Base-by-base conservation (phyloP, 441 rosid genomes). In the Cnidoscolus chayamansa region DNA sequence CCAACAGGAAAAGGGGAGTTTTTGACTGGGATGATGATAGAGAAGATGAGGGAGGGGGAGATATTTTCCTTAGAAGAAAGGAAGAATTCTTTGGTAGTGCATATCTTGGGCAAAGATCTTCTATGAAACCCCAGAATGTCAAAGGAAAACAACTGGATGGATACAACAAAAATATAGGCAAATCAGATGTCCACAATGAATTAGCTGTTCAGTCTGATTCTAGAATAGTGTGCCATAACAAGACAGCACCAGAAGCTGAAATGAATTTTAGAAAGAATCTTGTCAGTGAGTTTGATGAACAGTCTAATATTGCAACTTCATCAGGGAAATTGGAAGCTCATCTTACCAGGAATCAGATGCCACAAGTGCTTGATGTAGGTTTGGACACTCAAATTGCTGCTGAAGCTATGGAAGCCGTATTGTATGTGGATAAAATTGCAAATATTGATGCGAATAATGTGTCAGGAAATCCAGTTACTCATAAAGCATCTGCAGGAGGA, bases 1-100 rank as follows among this genome's bases (percentile, higher is more conserved):
- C 60, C 51, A 54, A 60, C 68, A 68, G 56, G 65, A 80, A 73
- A 81, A 70, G 74, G 32, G 40, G 76, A 76, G 61, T 78, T 60
- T 94, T 88, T 78, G 90, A 94, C 68, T 92, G 97, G 97, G 92
- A 94, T 87, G 94, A 92, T 78, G 75, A 45, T 48, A 78, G 31
- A 9, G 99, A 94, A 83, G 97, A 94, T 82, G 99, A 92, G 72
- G 90, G 96, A 65, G 98, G 98, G 10, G 98, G 97, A 71, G 96
- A 88, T 68, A 58, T 94, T 49, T 89, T 77, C 72, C 48, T 85
- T 75, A 82, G 92, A 83, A 86, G 81, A 83, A 92, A 82, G 82
- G 86, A 86, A 61, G 93, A 88, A 25, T 85, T 90, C 63, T 81
- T 85, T 71, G 82, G 83, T 48, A 31, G 72, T 75, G 70, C 73